Percentiles rank a stretch among this genome's conserved stretches.
Evolutionary conservation across 257 asterid species (phyloP).

Genomic region (Penstemon newberryi): DNA sequence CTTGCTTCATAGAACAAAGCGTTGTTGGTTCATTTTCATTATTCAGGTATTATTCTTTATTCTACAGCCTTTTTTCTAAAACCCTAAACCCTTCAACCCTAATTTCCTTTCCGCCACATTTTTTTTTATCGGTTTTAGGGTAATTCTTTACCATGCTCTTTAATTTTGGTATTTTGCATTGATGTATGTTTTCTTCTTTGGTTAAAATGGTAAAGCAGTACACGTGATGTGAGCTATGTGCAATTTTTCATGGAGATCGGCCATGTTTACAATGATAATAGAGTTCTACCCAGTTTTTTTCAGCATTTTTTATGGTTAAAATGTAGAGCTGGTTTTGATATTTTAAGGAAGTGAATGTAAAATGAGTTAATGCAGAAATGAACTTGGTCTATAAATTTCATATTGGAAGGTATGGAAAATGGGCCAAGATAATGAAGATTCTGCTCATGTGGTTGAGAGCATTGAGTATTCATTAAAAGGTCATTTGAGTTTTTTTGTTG

Average conservation of each 20-base stretch:
- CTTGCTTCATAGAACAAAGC: background rate
- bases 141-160: background rate
- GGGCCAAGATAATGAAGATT: background rate
- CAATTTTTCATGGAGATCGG: conserved; percentile 4
- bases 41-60: no score
- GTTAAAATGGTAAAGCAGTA: background rate
- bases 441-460: background rate
- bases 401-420: background rate
- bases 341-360: conserved; percentile 1
- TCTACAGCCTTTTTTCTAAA: background rate
- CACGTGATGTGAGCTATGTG: conserved; percentile 8
- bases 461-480: background rate
- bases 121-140: conserved; percentile 4
- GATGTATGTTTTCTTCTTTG: conserved; percentile 1
- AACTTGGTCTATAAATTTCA: conserved; percentile 1
- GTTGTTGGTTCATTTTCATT: no score
- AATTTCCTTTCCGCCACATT: background rate
- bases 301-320: background rate
- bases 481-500: background rate
- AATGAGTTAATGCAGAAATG: background rate
- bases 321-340: background rate
- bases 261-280: background rate
- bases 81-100: conserved; percentile 25
- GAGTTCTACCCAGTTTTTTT: background rate
- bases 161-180: background rate